Evolutionary conservation across 1,284 basidiomycete genomes (phyloP).

Genomic region (Heterobasidion irregulare): DNA sequence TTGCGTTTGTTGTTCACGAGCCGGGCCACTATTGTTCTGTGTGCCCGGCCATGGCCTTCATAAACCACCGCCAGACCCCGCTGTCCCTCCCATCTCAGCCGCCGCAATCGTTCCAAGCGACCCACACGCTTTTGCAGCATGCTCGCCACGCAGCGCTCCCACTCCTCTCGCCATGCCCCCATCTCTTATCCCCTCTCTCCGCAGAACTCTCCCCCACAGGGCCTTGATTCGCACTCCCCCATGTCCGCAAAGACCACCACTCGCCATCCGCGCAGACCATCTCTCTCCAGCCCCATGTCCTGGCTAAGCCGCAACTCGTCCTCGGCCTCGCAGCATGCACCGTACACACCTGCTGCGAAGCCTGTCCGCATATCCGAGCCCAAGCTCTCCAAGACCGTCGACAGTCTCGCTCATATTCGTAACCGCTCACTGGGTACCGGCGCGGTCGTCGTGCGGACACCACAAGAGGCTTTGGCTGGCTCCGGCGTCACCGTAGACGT

Average conservation of each 20-base stretch:
- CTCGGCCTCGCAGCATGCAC: conserved; percentile 13
- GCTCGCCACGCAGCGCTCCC: conserved; percentile 7
- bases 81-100: background rate
- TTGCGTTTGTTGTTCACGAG: background rate
- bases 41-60: background rate
- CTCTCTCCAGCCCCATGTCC: conserved; percentile 23
- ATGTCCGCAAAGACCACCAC: conserved; percentile 13
- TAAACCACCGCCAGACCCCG: background rate
- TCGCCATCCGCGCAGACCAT: conserved; percentile 18
- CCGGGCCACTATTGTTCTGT: background rate
- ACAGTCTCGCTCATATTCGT: conserved; percentile 30
- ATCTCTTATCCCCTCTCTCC: conserved; percentile 8
- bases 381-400: conserved; percentile 41
- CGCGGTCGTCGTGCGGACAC: conserved; percentile 65
- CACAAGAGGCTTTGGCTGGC: conserved; percentile 56
- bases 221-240: conserved; percentile 11
- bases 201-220: background rate
- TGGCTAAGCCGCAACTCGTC: conserved; percentile 26
- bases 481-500: conserved; percentile 10
- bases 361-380: conserved; percentile 55
- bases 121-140: conserved; percentile 6
- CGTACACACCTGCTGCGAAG: conserved; percentile 24
- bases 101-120: background rate
- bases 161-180: background rate
- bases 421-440: conserved; percentile 52